phyloP scores from a whole-genome alignment of 1,284 basidiomycete species.

The Golubevia pallescens region DNA sequence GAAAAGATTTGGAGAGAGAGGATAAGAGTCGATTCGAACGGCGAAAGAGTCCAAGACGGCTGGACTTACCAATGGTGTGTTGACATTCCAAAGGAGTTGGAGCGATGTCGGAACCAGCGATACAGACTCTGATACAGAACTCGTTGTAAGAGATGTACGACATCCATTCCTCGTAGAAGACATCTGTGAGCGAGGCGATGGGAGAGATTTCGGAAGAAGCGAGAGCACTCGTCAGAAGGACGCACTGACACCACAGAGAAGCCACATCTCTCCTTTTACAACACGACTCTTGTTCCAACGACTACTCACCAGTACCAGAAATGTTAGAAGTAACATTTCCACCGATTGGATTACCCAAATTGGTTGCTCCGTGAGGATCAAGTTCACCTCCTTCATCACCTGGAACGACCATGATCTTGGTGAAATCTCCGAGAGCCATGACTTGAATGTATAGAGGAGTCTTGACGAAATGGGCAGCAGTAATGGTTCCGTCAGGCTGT shows the following conservation, averaged over 20 bases:
- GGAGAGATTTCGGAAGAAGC: no score
- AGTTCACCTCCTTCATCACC: constrained; percentile 11
- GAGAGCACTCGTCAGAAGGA: no score
- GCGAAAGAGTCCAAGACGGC: no score
- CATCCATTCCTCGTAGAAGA: constrained; percentile 1
- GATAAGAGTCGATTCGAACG: no score
- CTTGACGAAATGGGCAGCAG: background rate
- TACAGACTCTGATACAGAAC: constrained; percentile 14
- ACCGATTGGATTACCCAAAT: constrained; percentile 11
- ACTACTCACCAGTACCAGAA: no score
- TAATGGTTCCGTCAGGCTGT: background rate
- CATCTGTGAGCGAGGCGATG: no score
- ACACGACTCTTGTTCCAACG: no score
- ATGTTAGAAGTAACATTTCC: constrained; percentile 61
- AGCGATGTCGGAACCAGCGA: constrained; percentile 24
- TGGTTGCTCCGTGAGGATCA: constrained; percentile 12
- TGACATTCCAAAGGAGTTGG: constrained; percentile 53
- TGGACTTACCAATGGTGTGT: constrained; percentile 42
- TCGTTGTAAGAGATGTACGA: constrained; percentile 9
- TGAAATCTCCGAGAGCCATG: background rate
- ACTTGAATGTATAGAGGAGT: constrained; percentile 1
- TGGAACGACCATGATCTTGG: background rate
- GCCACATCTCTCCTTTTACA: no score
- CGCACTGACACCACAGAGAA: no score
- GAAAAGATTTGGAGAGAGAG: no score